A percentile compares a stretch with the other conserved stretches of the same genome.
Conservation (phyloP, 2,329 filamentous ascomycete species). For the Epicoccum sorghinum region DNA sequence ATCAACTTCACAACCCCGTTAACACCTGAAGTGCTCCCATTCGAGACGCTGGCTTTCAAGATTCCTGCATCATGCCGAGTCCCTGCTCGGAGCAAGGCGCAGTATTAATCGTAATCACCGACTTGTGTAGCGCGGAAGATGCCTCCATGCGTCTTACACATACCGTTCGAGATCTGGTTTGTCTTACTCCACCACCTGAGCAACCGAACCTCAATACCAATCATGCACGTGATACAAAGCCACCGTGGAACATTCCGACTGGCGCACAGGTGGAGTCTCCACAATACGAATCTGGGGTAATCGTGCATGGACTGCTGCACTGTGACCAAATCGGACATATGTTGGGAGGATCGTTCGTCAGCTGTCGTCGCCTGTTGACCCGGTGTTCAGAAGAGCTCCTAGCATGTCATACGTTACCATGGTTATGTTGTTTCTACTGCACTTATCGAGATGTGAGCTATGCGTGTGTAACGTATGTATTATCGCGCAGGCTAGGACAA, state of each 20-base stretch:
- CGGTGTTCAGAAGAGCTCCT: too few relatives aligned
- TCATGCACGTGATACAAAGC: conserved; percentile 3
- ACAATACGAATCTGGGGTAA: conserved; percentile 10
- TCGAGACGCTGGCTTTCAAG: too few relatives aligned
- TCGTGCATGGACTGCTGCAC: background rate
- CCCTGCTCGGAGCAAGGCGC: too few relatives aligned
- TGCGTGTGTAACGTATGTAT: conserved; percentile 23
- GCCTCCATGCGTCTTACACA: background rate
- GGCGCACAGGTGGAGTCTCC: conserved; percentile 1
- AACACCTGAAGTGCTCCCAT: too few relatives aligned
- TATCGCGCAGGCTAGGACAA: conserved; percentile 23
- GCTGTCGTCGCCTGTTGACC: conserved; percentile 7
- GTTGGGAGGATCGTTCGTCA: background rate
- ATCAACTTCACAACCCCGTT: too few relatives aligned
- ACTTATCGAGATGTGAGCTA: background rate
- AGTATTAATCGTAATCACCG: too few relatives aligned
- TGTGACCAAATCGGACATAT: background rate
- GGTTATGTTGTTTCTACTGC: background rate
- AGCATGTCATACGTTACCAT: background rate
- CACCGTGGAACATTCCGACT: conserved; percentile 4
- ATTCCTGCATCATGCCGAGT: too few relatives aligned
- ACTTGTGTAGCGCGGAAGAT: too few relatives aligned
- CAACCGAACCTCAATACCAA: background rate
- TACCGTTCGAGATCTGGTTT: background rate
- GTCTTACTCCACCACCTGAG: background rate